phyloP scores from a whole-genome alignment of 2,329 filamentous ascomycete genomes.

The Paraconiothyrium sp. region DNA sequence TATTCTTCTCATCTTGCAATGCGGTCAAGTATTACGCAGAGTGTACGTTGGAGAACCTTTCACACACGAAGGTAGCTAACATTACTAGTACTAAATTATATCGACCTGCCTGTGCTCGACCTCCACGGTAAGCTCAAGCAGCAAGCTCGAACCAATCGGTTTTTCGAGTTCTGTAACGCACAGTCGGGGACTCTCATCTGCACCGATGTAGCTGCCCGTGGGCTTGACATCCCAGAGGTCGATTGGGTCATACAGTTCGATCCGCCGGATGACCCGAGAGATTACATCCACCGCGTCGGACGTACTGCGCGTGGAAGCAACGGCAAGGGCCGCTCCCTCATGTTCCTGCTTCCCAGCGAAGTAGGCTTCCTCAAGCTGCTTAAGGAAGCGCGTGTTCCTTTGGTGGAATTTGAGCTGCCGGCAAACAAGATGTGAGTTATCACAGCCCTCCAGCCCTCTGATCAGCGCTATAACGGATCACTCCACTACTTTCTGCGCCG shows the following conservation, averaged over 20 bases:
- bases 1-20: slow-evolving; percentile 88
- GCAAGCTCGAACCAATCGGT: slow-evolving; percentile 97
- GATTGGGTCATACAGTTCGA: slow-evolving; percentile 79
- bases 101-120: slow-evolving; percentile 87
- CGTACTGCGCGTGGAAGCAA: slow-evolving; percentile 88
- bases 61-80: slow-evolving; percentile 81
- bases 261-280: slow-evolving; percentile 82
- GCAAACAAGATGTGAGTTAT: slow-evolving; percentile 76
- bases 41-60: slow-evolving; percentile 22
- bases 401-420: slow-evolving; percentile 96
- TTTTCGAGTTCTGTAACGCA: slow-evolving; percentile 94
- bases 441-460: no score
- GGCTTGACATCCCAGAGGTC: slow-evolving; percentile 92
- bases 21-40: slow-evolving; percentile 97
- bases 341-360: slow-evolving; percentile 93
- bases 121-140: slow-evolving; percentile 96
- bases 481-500: not conserved
- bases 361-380: slow-evolving; percentile 92
- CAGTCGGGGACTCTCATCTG: slow-evolving; percentile 89
- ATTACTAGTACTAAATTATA: slow-evolving; percentile 85
- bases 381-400: slow-evolving; percentile 88
- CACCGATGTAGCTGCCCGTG: slow-evolving; percentile 94
- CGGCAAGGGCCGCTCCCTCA: slow-evolving; percentile 84
- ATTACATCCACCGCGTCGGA: slow-evolving; percentile 84
- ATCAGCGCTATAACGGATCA: not conserved